Percentiles rank a stretch among this genome's conserved stretches.
These are phyloP conservation scores for Cutaneotrichosporon sp. DNA, from an alignment of 1,284 basidiomycete genomes.

Conservation along the genomic window DNA sequence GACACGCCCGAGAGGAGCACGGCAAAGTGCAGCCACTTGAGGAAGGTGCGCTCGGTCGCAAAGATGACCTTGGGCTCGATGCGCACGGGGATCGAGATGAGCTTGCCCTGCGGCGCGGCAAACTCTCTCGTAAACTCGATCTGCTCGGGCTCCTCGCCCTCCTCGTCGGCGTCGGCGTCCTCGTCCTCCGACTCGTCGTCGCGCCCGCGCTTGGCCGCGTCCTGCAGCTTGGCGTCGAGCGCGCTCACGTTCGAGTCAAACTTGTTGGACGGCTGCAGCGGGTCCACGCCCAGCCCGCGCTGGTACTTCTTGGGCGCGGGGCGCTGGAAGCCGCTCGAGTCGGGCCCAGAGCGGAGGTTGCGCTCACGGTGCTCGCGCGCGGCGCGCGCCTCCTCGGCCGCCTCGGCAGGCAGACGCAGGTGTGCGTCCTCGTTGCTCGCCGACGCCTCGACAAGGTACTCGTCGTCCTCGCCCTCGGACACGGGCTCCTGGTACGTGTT, in stretches of 20 bases:
- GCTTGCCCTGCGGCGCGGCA: constrained; percentile 79
- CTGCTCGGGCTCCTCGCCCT: constrained; percentile 20
- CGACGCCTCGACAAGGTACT: constrained; percentile 68
- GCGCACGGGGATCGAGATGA: constrained; percentile 87
- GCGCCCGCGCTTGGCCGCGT: constrained; percentile 58
- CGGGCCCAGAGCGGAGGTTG: constrained; percentile 60
- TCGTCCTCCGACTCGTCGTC: constrained; percentile 51
- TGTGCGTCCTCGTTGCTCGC: constrained; percentile 65
- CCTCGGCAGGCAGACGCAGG: constrained; percentile 69
- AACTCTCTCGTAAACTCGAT: constrained; percentile 68
- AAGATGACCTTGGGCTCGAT: constrained; percentile 96
- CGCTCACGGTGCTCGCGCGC: constrained; percentile 80
- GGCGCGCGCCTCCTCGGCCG: constrained; percentile 74
- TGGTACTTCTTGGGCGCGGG: constrained; percentile 40
- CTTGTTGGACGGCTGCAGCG: constrained; percentile 73
- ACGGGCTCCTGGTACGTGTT: constrained; percentile 75
- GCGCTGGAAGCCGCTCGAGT: constrained; percentile 21
- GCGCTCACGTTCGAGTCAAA: constrained; percentile 68
- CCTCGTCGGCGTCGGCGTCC: constrained; percentile 47
- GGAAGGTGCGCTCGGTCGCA: constrained; percentile 71
- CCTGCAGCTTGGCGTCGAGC: constrained; percentile 58
- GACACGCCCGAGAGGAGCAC: constrained; percentile 87
- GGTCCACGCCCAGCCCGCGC: constrained; percentile 70
- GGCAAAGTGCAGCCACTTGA: constrained; percentile 89
- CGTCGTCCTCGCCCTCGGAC: constrained; percentile 83